Evolutionary conservation across 202 grass and related monocot species (phyloP), one percentile per base, ranked within the genome.

Genomic region (Zoysia matrella): DNA sequence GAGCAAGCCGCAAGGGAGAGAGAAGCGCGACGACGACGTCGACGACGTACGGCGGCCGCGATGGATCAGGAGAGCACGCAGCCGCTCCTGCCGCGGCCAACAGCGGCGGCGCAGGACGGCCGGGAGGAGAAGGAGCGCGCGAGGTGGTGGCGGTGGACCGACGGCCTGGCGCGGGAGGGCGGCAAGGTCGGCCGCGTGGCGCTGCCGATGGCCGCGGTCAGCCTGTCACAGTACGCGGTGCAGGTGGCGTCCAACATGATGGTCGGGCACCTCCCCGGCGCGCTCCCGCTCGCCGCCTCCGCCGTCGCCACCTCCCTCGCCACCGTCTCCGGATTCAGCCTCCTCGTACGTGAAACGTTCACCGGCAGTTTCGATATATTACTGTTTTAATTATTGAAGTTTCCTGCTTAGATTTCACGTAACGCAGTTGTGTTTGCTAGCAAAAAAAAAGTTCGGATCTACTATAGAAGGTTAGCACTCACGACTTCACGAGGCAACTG

Each of bases 241-340:
- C 92, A 93, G 92, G 86, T 88, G 63, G 56, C 86, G 62, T 98
- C 95, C 60, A 94, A 83, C 86, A 98, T 94, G 95, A 36, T 36
- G 30, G 30, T 36, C 30, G 30, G 30, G 30, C 30, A 36, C 30
- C 30, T 36, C 30, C 30, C 30, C 30, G 30, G 92, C 65, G 75
- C 88, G n/a, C 82, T 98, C 3, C 68, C 90, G 55, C 90, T 98
- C 60, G 86, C 92, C 58, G 89, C 90, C 16, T 85, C 95, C 79
- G 90, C 95, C 74, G 83, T 98, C 82, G 92, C 88, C 77, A 93
- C 90, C 58, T 94, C 90, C 73, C 90, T 98, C 70, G 83, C 92
- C 52, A 69, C 74, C 79, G 92, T 91, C 56, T 89, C 92, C 39
- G 95, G 95, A 55, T 94, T 98, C 88, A 94, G 92, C 95, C 86